Evolutionary conservation across 306 rosid species (phyloP), one percentile per base, ranked within the genome.

Genomic region (Prunus kanzakura): DNA sequence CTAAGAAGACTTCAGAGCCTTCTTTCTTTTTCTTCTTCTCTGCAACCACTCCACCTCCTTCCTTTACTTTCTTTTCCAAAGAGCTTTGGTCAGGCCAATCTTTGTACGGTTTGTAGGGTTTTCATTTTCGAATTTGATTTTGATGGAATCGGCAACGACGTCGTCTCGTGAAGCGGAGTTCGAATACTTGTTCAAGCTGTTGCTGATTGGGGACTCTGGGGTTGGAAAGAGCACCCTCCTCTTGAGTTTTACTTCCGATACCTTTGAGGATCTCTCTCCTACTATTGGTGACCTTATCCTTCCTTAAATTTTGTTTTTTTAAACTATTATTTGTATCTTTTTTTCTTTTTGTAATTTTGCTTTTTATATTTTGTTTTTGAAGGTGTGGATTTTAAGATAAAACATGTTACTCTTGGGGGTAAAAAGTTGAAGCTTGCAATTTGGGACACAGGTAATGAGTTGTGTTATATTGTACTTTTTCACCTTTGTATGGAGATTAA

Each of bases 341-440:
- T 70, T 0, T 19, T 14, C 35, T 6, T 38, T 18, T 64, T 0
- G 13, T 1, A 3, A 11, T 15, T 46, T 20, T 27, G 1, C 6
- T 0, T 27, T 49, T 63, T 47, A 15, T 64, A 3, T 23, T 81
- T 19, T 83, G 78, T 78, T 23, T 81, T 19, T 83, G 82, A 76
- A 89, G 98, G 98, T 84, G 98, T 93, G 32, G 98, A 93, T 81
- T 93, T 93, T 80, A 93, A 93, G 78, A 82, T 93, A 30, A 93
- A 91, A 74, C 81, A 86, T 79, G 89, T 86, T 32, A 80, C 82
- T 19, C 5, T 73, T 64, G 86, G 93, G 35, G 97, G 96, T 16
- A 93, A 93, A 73, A 89, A 87, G 80, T 81, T 93, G 83, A 93
- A 91, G 82, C 96, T 93, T 75, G 96, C 97, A 30, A 91, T 93